Evolutionary conservation across 495 filamentous ascomycete genomes (phyloP).

Genomic region (Lineolata rhizophorae): DNA sequence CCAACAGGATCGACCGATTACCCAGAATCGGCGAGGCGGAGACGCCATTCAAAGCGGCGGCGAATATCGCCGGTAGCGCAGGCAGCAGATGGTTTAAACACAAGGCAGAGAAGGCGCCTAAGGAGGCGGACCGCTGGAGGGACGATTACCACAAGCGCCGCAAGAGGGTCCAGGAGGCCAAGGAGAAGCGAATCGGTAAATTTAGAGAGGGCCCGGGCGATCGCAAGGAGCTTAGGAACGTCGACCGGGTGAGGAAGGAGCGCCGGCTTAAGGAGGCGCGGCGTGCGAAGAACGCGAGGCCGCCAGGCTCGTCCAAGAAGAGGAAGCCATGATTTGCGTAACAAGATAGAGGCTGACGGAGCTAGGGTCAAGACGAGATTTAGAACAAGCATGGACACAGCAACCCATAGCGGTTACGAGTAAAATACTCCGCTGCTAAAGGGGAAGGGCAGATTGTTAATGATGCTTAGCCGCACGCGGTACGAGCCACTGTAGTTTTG

Average conservation of each 20-base stretch:
- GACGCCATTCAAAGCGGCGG: constrained; percentile 13
- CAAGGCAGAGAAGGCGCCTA: constrained; percentile 64
- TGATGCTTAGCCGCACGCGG: no score
- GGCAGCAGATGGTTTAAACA: constrained; percentile 46
- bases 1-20: constrained; percentile 54
- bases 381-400: no score
- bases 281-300: constrained; percentile 76
- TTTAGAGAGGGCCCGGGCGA: constrained; percentile 38
- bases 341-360: no score
- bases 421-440: constrained; percentile 9
- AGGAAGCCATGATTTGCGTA: constrained; percentile 15
- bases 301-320: constrained; percentile 54
- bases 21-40: constrained; percentile 71
- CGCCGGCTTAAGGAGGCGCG: constrained; percentile 51
- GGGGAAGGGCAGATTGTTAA: no score
- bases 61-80: constrained; percentile 12
- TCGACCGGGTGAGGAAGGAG: constrained; percentile 67
- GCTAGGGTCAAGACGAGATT: no score
- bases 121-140: constrained; percentile 72
- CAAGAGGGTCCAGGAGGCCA: constrained; percentile 71
- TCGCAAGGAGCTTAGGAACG: constrained; percentile 57
- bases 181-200: constrained; percentile 56
- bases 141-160: constrained; percentile 79
- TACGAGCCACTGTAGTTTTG: no score
- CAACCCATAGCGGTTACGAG: no score